phyloP scores from a whole-genome alignment of 2,329 filamentous ascomycete species.

The Colletotrichum graminicola region DNA sequence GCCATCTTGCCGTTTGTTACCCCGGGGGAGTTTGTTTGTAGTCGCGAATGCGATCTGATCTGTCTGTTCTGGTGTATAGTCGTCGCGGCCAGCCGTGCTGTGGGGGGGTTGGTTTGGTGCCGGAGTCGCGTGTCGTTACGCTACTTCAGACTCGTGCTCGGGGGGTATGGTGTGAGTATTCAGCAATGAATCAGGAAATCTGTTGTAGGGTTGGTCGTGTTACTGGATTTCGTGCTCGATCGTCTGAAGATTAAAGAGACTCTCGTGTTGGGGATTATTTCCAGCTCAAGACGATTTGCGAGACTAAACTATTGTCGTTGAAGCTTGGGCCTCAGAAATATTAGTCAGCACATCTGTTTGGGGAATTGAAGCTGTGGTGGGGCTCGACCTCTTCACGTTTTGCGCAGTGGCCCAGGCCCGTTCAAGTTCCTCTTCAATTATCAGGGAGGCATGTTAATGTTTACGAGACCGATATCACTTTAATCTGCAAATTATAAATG shows the following conservation, averaged over 20 bases:
- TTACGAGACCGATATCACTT: neutral
- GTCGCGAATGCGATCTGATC: neutral
- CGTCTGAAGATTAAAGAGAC: neutral
- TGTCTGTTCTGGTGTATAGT: neutral
- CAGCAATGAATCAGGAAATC: too few species aligned
- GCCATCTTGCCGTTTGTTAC: constrained; percentile 45
- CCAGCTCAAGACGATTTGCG: neutral
- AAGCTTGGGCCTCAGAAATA: neutral
- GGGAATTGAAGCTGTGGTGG: constrained; percentile 1
- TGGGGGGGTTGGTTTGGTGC: neutral
- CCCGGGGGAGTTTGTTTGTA: neutral
- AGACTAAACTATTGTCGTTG: neutral
- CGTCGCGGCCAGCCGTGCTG: neutral
- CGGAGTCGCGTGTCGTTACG: neutral
- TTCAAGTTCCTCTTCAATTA: neutral
- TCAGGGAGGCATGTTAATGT: neutral
- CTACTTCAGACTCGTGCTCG: neutral
- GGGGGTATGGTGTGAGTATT: too few species aligned
- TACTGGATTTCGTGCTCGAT: neutral
- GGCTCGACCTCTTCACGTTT: neutral
- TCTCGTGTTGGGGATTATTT: neutral
- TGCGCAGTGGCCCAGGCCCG: neutral
- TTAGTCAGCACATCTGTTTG: constrained; percentile 2
- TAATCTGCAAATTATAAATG: neutral
- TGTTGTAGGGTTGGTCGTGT: neutral